Base-by-base conservation (phyloP, 164 flowering plant genomes). In the Litsea cubeba region DNA sequence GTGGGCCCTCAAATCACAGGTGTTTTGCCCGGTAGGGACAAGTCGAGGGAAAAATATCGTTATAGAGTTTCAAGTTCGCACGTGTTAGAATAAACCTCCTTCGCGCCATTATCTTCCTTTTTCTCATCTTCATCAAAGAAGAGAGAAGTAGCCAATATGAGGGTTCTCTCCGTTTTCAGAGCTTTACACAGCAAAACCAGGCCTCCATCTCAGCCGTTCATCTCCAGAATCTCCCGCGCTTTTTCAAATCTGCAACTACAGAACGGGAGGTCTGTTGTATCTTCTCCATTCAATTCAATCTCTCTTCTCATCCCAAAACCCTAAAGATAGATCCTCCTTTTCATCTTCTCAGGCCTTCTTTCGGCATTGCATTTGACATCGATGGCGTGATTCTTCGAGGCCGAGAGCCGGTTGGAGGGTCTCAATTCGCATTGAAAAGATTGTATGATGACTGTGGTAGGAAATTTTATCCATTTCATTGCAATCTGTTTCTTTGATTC, bases 371-470 rank as follows among this genome's bases (percentile, higher is more conserved):
- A 0, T 94, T 94, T 62, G 95, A 91, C 65, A 91, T 94, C 26
- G 97, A 94, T 69, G 98, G 98, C 11, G 98, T 94, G 25, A 57
- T 94, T 65, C 80, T 91, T 3, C 90, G 85, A 12, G 97, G 97
- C n/a, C 67, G 72, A 6, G 69, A 78, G 75, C 94, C 95, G 32
- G 86, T 91, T 50, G 98, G 95, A 22, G 86, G 87, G 28, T 89
- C 98, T 50, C 84, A 84, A 6, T 76, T 74, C 20, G 94, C 97
- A 35, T 79, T 91, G 75, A 74, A 46, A 66, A 79, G 85, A 74
- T 65, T 94, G 2, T 89, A 90, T 58, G 78, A 74, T 26, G 82
- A 85, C 58, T 76, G 76, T 62, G 93, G 94, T 93, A 69, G 0
- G 69, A 35, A 17, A 12, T 60, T 12, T 63, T 63, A 4, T 63